Evolutionary conservation across 164 flowering plant species (phyloP).

Genomic region (Liriodendron chinense): DNA sequence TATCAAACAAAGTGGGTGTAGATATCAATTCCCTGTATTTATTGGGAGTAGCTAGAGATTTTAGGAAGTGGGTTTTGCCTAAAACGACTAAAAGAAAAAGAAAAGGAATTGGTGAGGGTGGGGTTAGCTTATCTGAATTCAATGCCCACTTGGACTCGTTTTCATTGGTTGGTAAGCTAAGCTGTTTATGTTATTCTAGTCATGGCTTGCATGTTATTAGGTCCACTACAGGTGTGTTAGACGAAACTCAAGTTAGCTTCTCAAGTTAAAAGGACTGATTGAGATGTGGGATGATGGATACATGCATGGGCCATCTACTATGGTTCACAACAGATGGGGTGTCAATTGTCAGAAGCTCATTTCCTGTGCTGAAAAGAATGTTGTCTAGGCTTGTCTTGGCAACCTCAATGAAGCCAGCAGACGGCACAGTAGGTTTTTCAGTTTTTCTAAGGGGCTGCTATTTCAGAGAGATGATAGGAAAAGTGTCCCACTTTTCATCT

Average conservation of each 20-base stretch:
- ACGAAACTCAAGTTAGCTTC: constrained; percentile 29
- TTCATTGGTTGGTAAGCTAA: no score
- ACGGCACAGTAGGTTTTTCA: constrained; percentile 25
- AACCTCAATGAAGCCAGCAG: constrained; percentile 27
- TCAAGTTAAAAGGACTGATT: constrained; percentile 9
- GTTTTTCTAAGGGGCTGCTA: constrained; percentile 24
- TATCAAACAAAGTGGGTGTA: no score
- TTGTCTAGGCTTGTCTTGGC: constrained; percentile 25
- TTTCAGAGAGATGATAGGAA: constrained; percentile 7
- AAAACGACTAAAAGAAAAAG: no score
- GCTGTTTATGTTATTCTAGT: no score
- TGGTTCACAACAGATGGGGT: background rate
- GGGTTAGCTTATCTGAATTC: no score
- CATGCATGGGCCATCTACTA: constrained; percentile 16
- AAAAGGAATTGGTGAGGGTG: no score
- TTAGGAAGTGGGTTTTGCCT: no score
- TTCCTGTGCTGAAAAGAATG: constrained; percentile 31
- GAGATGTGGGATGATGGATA: constrained; percentile 9
- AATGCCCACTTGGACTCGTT: no score
- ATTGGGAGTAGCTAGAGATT: no score
- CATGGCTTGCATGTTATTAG: background rate
- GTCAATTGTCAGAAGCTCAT: constrained; percentile 14
- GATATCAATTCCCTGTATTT: no score
- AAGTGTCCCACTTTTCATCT: constrained; percentile 2
- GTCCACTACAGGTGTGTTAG: constrained; percentile 43